These are phyloP conservation scores for Lepidium africanum DNA, from an alignment of 345 rosid genomes.

Conservation along the genomic window DNA sequence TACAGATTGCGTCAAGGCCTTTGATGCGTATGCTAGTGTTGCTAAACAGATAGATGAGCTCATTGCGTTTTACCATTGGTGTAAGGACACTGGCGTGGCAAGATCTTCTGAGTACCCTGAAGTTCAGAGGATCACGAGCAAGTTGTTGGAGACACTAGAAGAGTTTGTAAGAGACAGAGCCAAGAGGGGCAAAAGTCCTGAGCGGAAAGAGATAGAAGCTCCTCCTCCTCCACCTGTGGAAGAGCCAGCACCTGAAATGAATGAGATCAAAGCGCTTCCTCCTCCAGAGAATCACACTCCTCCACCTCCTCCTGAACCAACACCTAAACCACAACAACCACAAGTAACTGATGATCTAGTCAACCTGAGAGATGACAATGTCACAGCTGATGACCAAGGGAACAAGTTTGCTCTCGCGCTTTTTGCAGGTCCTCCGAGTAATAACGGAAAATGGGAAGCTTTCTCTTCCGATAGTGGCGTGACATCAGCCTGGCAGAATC, in stretches of 20 bases:
- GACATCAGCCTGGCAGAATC: conserved; percentile 81
- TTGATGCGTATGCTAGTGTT: conserved; percentile 63
- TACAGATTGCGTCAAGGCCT: conserved; percentile 68
- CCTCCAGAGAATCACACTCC: conserved; percentile 55
- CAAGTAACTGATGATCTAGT: conserved; percentile 59
- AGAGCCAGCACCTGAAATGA: conserved; percentile 50
- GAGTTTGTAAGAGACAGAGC: conserved; percentile 83
- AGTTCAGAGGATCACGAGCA: conserved; percentile 76
- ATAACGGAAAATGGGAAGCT: conserved; percentile 71
- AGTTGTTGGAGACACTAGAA: conserved; percentile 70
- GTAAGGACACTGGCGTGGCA: conserved; percentile 68
- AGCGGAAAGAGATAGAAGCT: conserved; percentile 49
- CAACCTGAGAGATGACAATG: conserved; percentile 64
- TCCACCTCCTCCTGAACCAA: conserved; percentile 41
- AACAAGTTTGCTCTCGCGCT: conserved; percentile 76
- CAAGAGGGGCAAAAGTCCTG: conserved; percentile 63
- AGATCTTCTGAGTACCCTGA: conserved; percentile 93
- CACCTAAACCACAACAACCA: conserved; percentile 36
- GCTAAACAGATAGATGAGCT: conserved; percentile 86
- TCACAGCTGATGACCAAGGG: conserved; percentile 65
- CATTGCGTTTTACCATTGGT: conserved; percentile 63
- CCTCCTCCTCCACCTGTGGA: conserved; percentile 33
- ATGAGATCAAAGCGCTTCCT: conserved; percentile 78
- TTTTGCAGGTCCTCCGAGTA: conserved; percentile 53
- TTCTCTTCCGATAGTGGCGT: conserved; percentile 57